phyloP scores from a whole-genome alignment of 495 filamentous ascomycete genomes.

The Neurospora sp. region DNA sequence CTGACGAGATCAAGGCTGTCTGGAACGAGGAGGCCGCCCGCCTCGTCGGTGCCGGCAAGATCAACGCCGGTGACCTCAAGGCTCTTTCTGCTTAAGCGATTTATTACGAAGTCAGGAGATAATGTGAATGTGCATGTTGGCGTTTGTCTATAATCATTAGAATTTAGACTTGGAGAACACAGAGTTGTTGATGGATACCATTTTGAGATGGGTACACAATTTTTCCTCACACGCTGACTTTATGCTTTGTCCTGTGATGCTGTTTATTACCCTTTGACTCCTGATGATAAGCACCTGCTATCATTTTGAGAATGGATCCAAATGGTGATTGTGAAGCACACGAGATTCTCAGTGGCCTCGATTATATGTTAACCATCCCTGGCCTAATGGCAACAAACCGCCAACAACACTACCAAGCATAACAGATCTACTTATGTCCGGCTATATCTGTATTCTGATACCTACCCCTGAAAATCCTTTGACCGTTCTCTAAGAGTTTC shows the following conservation, averaged over 20 bases:
- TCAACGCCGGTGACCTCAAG: constrained; percentile 65
- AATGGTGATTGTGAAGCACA: not conserved
- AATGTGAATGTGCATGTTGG: not conserved
- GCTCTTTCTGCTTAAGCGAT: constrained; percentile 18
- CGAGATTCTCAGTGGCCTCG: too few species aligned
- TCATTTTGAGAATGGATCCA: not conserved
- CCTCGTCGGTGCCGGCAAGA: constrained; percentile 66
- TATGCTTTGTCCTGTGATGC: not conserved
- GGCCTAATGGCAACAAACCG: too few species aligned
- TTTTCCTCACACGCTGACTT: not conserved
- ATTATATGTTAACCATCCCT: too few species aligned
- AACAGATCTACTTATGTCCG: too few species aligned
- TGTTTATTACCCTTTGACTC: not conserved
- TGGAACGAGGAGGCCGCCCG: constrained; percentile 61
- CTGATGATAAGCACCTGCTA: not conserved
- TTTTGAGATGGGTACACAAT: not conserved
- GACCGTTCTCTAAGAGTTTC: too few species aligned
- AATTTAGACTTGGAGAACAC: not conserved
- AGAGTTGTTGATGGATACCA: not conserved
- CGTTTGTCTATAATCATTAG: not conserved
- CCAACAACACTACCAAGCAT: too few species aligned
- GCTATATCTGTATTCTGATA: too few species aligned
- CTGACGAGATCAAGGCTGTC: constrained; percentile 55
- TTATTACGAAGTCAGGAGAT: not conserved
- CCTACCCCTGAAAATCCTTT: too few species aligned